Evolutionary conservation across 2,329 filamentous ascomycete genomes (phyloP), one percentile per base, ranked within the genome.

Genomic region (Alternaria sp.): DNA sequence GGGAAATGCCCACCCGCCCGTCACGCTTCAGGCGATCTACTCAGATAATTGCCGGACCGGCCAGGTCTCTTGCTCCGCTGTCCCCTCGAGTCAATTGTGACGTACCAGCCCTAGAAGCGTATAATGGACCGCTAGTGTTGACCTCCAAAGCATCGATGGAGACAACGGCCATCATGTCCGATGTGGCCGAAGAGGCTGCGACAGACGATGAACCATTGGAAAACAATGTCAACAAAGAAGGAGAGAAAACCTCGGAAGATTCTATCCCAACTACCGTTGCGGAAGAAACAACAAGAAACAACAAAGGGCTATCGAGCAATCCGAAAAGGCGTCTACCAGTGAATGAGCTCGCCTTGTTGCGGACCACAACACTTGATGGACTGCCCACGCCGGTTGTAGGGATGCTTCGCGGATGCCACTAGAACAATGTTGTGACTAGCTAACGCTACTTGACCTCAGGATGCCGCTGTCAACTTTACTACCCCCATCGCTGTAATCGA

Each of bases 361-460:
- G 73, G 53, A 71, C 69, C 3, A 69, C 71, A n/a, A 71, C 72
- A 52, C 64, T 62, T 38, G 64, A 70, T 64, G 71, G 72, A 46
- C 58, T 76, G 12, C 69, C 73, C 34, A 57, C 59, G 28, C 70
- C 67, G 52, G 56, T 60, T 68, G 74, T 77, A 72, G 64, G 73
- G 59, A 57, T 43, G 22, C 49, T 34, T 20, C 11, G 40, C 22
- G 25, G 16, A 16, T 45, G 34, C 41, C 30, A 28, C 50, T 57
- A 25, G 50, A 9, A 48, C 9, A 4, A 8, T n/a, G 34, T 52
- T 28, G 22, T 34, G 7, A 27, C 28, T n/a, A 57, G 41, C 67
- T 71, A 55, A 70, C 25, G 6, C 27, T 30, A 44, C 16, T 12
- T 52, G 36, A 54, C 40, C 16, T 8, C 53, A 77, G 74, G 63